Conservation (phyloP, 192 early-diverging fungal genomes). For the Allomyces javanicus region DNA sequence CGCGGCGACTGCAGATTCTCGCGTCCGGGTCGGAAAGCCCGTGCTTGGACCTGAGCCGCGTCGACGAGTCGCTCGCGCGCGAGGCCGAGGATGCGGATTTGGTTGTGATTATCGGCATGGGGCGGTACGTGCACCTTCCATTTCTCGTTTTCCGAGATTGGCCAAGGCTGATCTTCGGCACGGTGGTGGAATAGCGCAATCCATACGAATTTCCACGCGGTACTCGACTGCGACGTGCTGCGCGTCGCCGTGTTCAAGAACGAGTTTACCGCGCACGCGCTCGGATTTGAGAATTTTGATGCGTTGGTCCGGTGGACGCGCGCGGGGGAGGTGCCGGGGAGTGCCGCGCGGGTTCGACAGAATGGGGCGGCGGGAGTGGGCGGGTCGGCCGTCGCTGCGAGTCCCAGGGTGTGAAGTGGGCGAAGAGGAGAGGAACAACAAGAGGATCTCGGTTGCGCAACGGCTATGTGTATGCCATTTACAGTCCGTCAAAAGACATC, state of each 20-base stretch:
- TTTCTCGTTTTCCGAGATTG: background rate
- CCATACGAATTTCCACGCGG: slow-evolving; percentile 54
- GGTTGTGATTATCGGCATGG: slow-evolving; percentile 42
- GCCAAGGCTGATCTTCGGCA: too few relatives aligned
- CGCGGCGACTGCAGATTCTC: slow-evolving; percentile 24
- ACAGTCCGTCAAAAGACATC: too few relatives aligned
- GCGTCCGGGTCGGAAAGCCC: slow-evolving; percentile 50
- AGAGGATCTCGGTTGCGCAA: too few relatives aligned
- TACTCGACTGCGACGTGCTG: slow-evolving; percentile 46
- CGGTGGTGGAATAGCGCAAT: slow-evolving; percentile 31
- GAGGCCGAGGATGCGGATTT: slow-evolving; percentile 36
- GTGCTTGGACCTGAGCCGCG: slow-evolving; percentile 45
- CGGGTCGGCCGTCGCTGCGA: too few relatives aligned
- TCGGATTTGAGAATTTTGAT: slow-evolving; percentile 51
- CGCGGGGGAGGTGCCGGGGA: too few relatives aligned
- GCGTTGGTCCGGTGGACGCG: slow-evolving; percentile 27
- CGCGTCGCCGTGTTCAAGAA: slow-evolving; percentile 70
- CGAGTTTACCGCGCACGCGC: slow-evolving; percentile 39
- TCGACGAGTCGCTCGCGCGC: slow-evolving; percentile 36
- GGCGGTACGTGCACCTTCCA: slow-evolving; percentile 5
- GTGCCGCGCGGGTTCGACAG: too few relatives aligned
- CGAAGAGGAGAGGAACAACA: too few relatives aligned
- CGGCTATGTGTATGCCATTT: too few relatives aligned
- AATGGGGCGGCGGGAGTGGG: too few relatives aligned
- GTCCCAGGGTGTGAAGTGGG: too few relatives aligned